phyloP scores from a whole-genome alignment of 129 eudicot genomes.

The Flaveria bidentis region DNA sequence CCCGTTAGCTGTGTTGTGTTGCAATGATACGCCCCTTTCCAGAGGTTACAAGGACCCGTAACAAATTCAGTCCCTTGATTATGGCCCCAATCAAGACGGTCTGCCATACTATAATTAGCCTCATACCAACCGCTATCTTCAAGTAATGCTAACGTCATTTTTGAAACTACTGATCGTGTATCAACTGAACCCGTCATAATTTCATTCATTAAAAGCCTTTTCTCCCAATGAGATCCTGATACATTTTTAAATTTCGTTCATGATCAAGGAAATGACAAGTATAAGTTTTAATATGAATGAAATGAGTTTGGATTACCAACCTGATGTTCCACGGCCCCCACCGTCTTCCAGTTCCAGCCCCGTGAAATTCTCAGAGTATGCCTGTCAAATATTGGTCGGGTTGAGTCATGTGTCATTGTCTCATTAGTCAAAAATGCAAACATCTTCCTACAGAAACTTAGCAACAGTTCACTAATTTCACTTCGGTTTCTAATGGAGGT shows the following conservation, averaged over 20 bases:
- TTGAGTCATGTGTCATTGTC: neutral
- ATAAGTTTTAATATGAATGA: neutral
- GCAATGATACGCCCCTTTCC: conserved; percentile 98
- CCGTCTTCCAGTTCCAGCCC: conserved; percentile 99
- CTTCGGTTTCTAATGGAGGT: neutral
- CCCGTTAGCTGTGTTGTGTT: conserved; percentile 79
- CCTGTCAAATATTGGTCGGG: conserved; percentile 42
- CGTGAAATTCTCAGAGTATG: conserved; percentile 91
- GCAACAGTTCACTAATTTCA: neutral
- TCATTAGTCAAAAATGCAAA: neutral
- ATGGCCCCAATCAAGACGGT: conserved; percentile 89
- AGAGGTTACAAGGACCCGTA: conserved; percentile 80
- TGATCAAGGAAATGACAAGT: neutral
- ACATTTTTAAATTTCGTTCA: neutral
- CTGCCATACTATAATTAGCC: conserved; percentile 93
- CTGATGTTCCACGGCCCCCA: conserved; percentile 99
- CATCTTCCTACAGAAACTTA: conserved; percentile 41
- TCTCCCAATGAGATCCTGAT: conserved; percentile 98
- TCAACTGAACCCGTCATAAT: conserved; percentile 98
- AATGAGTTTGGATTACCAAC: conserved; percentile 31
- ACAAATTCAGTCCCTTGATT: conserved; percentile 92
- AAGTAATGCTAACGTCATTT: conserved; percentile 86
- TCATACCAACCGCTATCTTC: conserved; percentile 96
- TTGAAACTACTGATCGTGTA: conserved; percentile 88
- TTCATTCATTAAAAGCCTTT: conserved; percentile 94